Evolutionary conservation across 2,329 filamentous ascomycete genomes (phyloP).

Genomic region (Trichophyton benhamiae): DNA sequence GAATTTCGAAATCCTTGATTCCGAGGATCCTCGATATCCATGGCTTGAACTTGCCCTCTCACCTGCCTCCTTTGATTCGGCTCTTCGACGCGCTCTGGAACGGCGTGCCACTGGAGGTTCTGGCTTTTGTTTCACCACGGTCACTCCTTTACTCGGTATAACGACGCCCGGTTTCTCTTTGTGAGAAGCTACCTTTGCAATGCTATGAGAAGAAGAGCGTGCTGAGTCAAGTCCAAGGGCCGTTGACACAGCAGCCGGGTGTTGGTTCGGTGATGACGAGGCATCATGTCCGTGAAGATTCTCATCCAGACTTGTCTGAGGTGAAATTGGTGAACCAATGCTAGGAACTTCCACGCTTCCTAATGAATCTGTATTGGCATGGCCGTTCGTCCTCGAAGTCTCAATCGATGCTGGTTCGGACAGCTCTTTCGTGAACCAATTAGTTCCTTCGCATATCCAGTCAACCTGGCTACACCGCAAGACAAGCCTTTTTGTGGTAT

Average conservation of each 20-base stretch:
- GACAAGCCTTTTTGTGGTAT: constrained; percentile 38
- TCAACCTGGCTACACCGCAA: constrained; percentile 34
- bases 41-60: background rate
- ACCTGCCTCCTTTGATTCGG: background rate
- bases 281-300: background rate
- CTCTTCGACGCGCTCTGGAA: constrained; percentile 3
- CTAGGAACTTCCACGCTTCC: background rate
- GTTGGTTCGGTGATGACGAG: background rate
- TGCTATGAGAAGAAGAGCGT: constrained; percentile 60
- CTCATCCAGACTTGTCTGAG: background rate
- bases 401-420: constrained; percentile 13
- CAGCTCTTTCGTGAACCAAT: constrained; percentile 16
- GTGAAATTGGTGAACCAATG: background rate
- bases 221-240: constrained; percentile 61
- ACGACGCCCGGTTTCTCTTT: constrained; percentile 73
- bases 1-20: background rate
- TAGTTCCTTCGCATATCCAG: constrained; percentile 32
- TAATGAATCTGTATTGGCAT: background rate
- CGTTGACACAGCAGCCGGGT: constrained; percentile 27
- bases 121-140: constrained; percentile 16
- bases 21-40: background rate
- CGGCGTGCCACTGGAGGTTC: constrained; percentile 18
- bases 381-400: background rate
- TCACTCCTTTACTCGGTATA: constrained; percentile 51
- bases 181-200: constrained; percentile 64